Evolutionary conservation across 768 basidiomycete genomes (phyloP).

Genomic region (Auriculariales sp.): DNA sequence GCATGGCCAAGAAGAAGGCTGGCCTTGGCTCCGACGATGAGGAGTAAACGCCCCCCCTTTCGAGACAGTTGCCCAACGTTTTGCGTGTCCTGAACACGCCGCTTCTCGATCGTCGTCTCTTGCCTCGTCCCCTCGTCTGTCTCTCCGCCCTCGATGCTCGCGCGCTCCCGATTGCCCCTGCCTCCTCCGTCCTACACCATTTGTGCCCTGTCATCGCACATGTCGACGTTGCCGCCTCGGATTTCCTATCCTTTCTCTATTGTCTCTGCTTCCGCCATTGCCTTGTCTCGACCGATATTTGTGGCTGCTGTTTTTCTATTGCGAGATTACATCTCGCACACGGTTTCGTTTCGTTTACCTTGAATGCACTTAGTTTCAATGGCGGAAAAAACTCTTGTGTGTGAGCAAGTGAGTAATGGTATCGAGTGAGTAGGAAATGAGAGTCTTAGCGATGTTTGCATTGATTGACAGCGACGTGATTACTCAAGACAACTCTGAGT

Average conservation of each 20-base stretch:
- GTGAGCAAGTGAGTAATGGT: too few relatives aligned
- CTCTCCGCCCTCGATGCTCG: neutral
- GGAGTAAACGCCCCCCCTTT: conserved; percentile 4
- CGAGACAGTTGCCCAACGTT: neutral
- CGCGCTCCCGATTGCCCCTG: neutral
- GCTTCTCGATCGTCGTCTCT: neutral
- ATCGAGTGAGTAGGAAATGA: too few relatives aligned
- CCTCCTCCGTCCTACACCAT: neutral
- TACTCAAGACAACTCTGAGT: too few relatives aligned
- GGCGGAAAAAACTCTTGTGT: too few relatives aligned
- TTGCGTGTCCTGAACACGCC: too few relatives aligned
- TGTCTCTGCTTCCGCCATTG: neutral
- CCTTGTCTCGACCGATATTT: neutral
- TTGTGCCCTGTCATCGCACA: too few relatives aligned
- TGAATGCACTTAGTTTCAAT: too few relatives aligned
- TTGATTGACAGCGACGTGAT: too few relatives aligned
- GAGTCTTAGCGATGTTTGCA: too few relatives aligned
- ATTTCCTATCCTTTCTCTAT: neutral
- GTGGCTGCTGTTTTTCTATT: neutral
- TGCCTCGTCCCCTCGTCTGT: neutral
- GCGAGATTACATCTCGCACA: neutral
- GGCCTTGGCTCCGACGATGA: conserved; percentile 70
- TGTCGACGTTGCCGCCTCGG: too few relatives aligned
- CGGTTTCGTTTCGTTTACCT: neutral
- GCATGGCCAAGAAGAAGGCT: conserved; percentile 77